These are phyloP conservation scores for Lathyrus aphaca DNA, from an alignment of 306 rosid genomes.

Conservation along the genomic window DNA sequence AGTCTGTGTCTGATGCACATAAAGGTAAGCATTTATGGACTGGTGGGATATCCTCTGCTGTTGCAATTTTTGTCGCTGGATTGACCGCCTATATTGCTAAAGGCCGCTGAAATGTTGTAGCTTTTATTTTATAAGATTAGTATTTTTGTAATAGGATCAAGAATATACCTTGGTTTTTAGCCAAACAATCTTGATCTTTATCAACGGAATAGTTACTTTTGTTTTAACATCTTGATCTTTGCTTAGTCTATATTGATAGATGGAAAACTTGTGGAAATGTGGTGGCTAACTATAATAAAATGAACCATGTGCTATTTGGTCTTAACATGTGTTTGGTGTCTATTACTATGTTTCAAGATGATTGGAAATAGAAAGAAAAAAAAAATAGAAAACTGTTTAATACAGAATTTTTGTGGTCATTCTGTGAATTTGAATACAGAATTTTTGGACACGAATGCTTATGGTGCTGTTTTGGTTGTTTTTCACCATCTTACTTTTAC, in stretches of 20 bases:
- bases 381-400: no score
- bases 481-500: background rate
- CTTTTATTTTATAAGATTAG: conserved; percentile 31
- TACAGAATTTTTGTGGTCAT: background rate
- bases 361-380: background rate
- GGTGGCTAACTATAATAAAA: background rate
- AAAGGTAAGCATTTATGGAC: conserved; percentile 69
- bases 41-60: conserved; percentile 59
- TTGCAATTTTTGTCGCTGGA: conserved; percentile 68
- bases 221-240: background rate
- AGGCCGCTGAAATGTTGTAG: conserved; percentile 55
- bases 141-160: conserved; percentile 36
- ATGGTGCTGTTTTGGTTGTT: background rate
- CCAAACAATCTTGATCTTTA: conserved; percentile 29
- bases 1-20: conserved; percentile 46
- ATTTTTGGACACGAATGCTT: background rate
- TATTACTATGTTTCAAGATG: conserved; percentile 6
- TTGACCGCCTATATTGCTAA: conserved; percentile 67
- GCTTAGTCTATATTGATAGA: conserved; percentile 12
- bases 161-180: conserved; percentile 18
- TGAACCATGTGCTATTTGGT: conserved; percentile 5
- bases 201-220: conserved; percentile 31
- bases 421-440: background rate
- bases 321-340: background rate
- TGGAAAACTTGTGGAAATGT: conserved; percentile 18